These are phyloP conservation scores for Aspergillus steynii DNA, from an alignment of 495 filamentous ascomycete species.

Conservation along the genomic window DNA sequence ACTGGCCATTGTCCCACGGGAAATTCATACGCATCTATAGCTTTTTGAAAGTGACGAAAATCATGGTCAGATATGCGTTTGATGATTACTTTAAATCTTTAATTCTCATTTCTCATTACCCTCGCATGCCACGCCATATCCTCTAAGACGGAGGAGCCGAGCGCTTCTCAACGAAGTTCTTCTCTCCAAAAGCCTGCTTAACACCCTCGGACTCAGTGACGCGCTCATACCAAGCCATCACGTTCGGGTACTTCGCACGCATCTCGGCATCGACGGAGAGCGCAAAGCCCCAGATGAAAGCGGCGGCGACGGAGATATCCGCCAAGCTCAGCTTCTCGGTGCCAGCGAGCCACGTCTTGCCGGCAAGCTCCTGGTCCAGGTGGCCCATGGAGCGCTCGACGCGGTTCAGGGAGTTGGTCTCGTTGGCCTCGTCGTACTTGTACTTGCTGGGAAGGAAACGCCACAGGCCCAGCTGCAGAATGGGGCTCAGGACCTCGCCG, in stretches of 20 bases:
- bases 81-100: no score
- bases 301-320: constrained; percentile 49
- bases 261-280: constrained; percentile 52
- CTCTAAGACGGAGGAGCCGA: constrained; percentile 13
- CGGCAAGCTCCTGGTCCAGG: constrained; percentile 42
- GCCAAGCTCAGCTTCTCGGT: constrained; percentile 53
- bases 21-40: no score
- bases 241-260: constrained; percentile 43
- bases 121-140: neutral
- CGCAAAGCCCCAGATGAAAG: constrained; percentile 40
- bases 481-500: constrained; percentile 39
- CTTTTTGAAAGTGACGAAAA: no score
- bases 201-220: constrained; percentile 46
- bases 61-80: no score
- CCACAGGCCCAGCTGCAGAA: constrained; percentile 32
- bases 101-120: neutral
- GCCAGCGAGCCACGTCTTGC: constrained; percentile 46
- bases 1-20: no score
- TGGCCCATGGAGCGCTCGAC: constrained; percentile 37
- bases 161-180: constrained; percentile 46
- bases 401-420: constrained; percentile 25
- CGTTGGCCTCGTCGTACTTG: constrained; percentile 38
- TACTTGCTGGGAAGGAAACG: constrained; percentile 33
- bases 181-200: constrained; percentile 50
- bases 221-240: constrained; percentile 46